Evolutionary conservation across 1,284 basidiomycete genomes (phyloP).

Genomic region (Mycena sp.): DNA sequence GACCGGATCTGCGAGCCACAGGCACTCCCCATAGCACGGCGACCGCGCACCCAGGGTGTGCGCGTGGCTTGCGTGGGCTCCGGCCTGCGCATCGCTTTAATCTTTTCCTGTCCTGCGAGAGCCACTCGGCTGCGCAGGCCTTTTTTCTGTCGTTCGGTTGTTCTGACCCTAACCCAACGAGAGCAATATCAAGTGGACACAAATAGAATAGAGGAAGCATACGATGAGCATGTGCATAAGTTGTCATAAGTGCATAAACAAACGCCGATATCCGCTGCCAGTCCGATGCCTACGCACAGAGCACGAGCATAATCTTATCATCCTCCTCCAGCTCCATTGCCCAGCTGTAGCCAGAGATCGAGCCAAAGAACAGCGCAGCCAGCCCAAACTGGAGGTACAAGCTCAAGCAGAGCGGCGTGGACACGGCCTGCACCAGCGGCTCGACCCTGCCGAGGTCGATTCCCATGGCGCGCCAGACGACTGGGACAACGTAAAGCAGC

Average conservation of each 20-base stretch:
- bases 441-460: neutral
- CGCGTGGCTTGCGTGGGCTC: slow-evolving; percentile 66
- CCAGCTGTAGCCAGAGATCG: neutral
- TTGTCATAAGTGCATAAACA: no score
- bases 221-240: no score
- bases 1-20: slow-evolving; percentile 51
- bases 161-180: neutral
- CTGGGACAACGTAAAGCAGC: neutral
- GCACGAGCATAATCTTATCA: neutral
- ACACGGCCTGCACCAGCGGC: neutral
- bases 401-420: neutral
- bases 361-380: neutral
- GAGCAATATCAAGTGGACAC: no score
- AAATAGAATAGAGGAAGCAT: no score
- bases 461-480: neutral
- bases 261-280: no score
- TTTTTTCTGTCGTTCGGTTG: neutral
- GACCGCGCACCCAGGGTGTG: slow-evolving; percentile 42
- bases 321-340: neutral
- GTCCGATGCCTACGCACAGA: neutral
- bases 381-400: neutral
- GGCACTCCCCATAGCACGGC: slow-evolving; percentile 70
- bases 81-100: slow-evolving; percentile 72
- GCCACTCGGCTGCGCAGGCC: neutral
- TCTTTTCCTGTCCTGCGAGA: slow-evolving; percentile 61